These are phyloP conservation scores for Aegilops speltoides DNA, from an alignment of 176 grass and related monocot genomes.

Conservation along the genomic window DNA sequence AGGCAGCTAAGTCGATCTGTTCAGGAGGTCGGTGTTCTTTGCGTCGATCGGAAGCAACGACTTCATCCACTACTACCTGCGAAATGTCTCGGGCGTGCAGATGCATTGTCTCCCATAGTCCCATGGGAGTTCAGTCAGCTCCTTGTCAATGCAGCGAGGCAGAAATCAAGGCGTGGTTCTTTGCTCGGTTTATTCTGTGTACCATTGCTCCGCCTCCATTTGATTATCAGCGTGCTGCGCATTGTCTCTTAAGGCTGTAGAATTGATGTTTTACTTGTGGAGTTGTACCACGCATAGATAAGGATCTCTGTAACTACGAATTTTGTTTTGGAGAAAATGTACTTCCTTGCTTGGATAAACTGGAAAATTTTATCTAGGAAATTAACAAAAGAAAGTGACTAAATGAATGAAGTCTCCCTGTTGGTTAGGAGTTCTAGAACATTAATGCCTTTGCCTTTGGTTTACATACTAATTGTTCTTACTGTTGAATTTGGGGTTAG, in stretches of 20 bases:
- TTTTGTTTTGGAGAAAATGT: neutral
- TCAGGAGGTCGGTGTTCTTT: conserved; percentile 66
- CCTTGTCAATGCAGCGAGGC: conserved; percentile 52
- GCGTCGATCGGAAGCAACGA: conserved; percentile 72
- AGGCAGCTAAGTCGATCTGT: conserved; percentile 45
- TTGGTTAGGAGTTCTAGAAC: neutral
- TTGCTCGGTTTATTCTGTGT: neutral
- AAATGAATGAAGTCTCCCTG: neutral
- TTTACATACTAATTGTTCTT: neutral
- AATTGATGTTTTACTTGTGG: neutral
- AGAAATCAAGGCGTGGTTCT: conserved; percentile 53
- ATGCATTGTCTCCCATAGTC: conserved; percentile 64
- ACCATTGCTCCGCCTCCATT: neutral
- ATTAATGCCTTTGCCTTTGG: neutral
- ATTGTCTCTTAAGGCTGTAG: neutral
- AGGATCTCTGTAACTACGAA: neutral
- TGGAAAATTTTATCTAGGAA: too few relatives aligned
- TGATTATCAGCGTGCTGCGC: neutral
- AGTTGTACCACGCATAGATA: neutral
- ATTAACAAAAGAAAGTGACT: too few relatives aligned
- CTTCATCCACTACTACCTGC: conserved; percentile 79
- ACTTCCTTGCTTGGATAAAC: too few relatives aligned
- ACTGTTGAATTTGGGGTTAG: neutral
- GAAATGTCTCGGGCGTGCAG: conserved; percentile 55
- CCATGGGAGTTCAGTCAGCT: conserved; percentile 81